Evolutionary conservation across 768 basidiomycete species (phyloP), one percentile per base, ranked within the genome.

Genomic region (Chalciporus sphaerocephalus): DNA sequence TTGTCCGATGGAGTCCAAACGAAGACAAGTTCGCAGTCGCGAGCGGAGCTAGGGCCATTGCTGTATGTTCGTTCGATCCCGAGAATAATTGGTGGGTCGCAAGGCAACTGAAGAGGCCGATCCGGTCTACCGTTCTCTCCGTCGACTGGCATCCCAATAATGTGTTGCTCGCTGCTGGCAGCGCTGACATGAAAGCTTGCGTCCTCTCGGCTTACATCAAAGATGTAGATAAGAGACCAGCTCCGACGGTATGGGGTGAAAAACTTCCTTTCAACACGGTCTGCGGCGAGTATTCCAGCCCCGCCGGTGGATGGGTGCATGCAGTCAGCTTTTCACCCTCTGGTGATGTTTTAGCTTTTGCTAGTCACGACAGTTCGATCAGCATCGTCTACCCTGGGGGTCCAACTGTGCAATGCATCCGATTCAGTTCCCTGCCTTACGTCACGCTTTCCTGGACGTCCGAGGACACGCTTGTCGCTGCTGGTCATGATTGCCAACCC

Each of bases 71-170:
- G 15, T 99, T 96, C 60, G 96, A 99, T 63, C 76, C 87, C 9
- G 96, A 99, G 72, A 94, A 88, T 69, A 88, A 99, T 66, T 99
- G 96, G 96, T 99, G 96, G 96, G 91, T 96, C 4, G 85, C 94
- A 15, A 92, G 91, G 63, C 87, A 87, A 48, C 73, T 99, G 64
- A 99, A 98, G 83, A 98, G 98, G 69, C 96, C 96, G 20, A 87
- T 99, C 59, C 72, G 92, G 52, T 92, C 92, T 4, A 99, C 96
- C 1, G 94, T 99, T 12, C 74, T 98, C 33, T 81, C 85, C 5
- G 73, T 99, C 55, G 95, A 98, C 55, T 99, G 96, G 96, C 96
- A 99, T 63, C 94, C 96, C 21, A 98, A 98, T 75, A 98, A 96
- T 62, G 94, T 98, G 12, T 74, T 99, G 6, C 81, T 99, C 21